Evolutionary conservation across 257 asterid genomes (phyloP).

Genomic region (Fraxinus quadrangulata): DNA sequence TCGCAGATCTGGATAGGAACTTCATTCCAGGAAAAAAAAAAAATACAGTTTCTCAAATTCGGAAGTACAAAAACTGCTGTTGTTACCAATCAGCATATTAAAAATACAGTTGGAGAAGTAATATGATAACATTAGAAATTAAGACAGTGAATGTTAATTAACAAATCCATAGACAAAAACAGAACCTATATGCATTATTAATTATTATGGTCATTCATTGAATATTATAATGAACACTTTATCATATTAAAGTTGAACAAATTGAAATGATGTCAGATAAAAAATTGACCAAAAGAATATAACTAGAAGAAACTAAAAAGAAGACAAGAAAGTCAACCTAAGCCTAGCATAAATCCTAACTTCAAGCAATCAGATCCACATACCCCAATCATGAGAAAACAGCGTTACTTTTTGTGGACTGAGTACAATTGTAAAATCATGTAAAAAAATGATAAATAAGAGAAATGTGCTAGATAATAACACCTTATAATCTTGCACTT

Average conservation of each 20-base stretch:
- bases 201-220: neutral
- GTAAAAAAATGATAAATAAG: neutral
- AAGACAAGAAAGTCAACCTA: neutral
- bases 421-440: neutral
- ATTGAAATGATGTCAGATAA: conserved; percentile 2
- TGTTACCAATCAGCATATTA: conserved; percentile 14
- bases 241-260: neutral
- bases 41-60: conserved; percentile 13
- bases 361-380: neutral
- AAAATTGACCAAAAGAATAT: neutral
- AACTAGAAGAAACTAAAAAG: neutral
- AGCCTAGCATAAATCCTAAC: neutral
- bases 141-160: neutral
- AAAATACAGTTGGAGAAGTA: conserved; percentile 1
- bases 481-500: conserved; percentile 80
- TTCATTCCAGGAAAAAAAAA: conserved; percentile 33
- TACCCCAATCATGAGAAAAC: no score
- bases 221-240: neutral
- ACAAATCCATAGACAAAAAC: neutral
- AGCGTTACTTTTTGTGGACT: neutral
- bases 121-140: conserved; percentile 9
- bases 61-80: neutral
- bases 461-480: conserved; percentile 13
- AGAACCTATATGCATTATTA: neutral
- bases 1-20: conserved; percentile 58